Evolutionary conservation across 108 stramenopile species (phyloP), one percentile per base, ranked within the genome.

Genomic region (Nitzschia palea): DNA sequence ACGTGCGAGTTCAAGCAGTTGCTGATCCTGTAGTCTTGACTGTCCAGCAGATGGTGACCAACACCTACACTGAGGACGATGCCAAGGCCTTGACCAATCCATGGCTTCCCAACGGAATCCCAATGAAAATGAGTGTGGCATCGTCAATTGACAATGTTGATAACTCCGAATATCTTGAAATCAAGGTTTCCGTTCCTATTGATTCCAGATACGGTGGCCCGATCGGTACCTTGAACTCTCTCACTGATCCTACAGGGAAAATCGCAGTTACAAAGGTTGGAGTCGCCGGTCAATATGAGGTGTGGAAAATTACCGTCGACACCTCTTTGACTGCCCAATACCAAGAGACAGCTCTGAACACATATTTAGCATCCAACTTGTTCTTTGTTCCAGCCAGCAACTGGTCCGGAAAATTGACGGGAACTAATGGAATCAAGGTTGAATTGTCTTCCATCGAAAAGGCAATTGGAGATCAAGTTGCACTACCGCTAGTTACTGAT

Each of bases 401-500:
- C 27, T 61, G 60, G 60, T 28, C 60, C 43, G 60, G 60, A 61
- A 42, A 52, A 22, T 25, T 22, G 17, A 52, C 51, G 23, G 51
- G 51, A 2, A 3, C 14, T 1, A 18, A 25, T 15, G 22, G 23
- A 44, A 61, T 61, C 42, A 61, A 42, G 37, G 60, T 61, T 1
- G 42, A 44, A 15, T 25, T 61, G 3, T 43, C 40, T 17, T 26
- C 60, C 9, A 44, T 26, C 2, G 60, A 61, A 10, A 3, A 32
- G 3, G 56, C 1, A 0, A 57, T n/a, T 57, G 34, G n/a, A 3
- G 32, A 17, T 2, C 17, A 52, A 23, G 51, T 52, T 1, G 51
- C 17, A 25, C 51, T 35, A 12, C 27, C 22, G 55, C n/a, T 22
- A 14, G 2, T 1, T 1, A 43, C 37, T 2, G 37, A 8, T 28